A percentile compares a stretch with the other conserved stretches of the same genome.
Conservation (phyloP, 1,284 basidiomycete genomes). For the Porogramme epimiltina region DNA sequence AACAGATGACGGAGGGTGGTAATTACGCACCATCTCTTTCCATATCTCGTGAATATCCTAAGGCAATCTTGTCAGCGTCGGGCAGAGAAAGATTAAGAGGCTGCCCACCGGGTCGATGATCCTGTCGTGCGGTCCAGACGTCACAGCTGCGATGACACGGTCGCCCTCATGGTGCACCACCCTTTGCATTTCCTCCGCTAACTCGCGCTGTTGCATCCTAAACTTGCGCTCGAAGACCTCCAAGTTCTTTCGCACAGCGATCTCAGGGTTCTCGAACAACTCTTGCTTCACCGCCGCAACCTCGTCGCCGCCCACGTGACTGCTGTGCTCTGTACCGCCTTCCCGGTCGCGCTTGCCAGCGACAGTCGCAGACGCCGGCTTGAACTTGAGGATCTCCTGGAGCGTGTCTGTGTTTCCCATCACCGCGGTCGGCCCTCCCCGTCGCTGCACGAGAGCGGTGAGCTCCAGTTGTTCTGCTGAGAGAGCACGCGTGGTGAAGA, state of each 20-base stretch:
- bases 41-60: constrained; percentile 28
- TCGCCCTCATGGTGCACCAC: constrained; percentile 25
- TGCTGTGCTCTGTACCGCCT: not conserved
- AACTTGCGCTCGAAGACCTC: constrained; percentile 32
- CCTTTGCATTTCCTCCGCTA: constrained; percentile 24
- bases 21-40: constrained; percentile 28
- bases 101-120: constrained; percentile 29
- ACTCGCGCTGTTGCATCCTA: constrained; percentile 28
- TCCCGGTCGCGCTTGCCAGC: not conserved
- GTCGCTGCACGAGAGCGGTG: constrained; percentile 14
- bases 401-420: constrained; percentile 19
- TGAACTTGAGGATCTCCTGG: constrained; percentile 14
- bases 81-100: not conserved
- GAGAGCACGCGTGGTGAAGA: not conserved
- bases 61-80: not conserved
- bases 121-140: constrained; percentile 30
- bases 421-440: constrained; percentile 21
- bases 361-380: not conserved
- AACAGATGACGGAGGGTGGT: not conserved
- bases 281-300: constrained; percentile 26
- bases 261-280: constrained; percentile 21
- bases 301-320: not conserved
- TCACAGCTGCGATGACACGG: constrained; percentile 29
- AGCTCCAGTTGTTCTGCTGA: constrained; percentile 14
- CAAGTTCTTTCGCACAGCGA: constrained; percentile 26